These are phyloP conservation scores for Zygoascus sp. DNA, from an alignment of 1,139 yeast genomes.

Conservation along the genomic window DNA sequence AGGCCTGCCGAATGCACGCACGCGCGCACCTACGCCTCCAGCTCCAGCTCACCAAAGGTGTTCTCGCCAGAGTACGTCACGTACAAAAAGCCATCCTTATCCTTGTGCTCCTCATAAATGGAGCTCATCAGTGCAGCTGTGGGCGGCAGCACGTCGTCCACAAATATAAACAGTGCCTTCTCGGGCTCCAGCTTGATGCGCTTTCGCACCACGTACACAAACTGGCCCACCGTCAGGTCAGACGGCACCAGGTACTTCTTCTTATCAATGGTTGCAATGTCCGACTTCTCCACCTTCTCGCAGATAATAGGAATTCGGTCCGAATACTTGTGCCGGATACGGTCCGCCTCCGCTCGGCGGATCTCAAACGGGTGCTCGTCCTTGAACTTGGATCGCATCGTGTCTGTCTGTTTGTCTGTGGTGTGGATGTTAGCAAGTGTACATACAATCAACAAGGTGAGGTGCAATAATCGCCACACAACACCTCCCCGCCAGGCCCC, in stretches of 20 bases:
- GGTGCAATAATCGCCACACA: slow-evolving; percentile 2
- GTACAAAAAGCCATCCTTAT: slow-evolving; percentile 93
- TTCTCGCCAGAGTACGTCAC: slow-evolving; percentile 64
- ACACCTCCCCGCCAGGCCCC: background rate
- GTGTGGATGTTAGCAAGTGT: background rate
- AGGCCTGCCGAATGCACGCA: too few relatives aligned
- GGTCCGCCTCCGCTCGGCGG: slow-evolving; percentile 91
- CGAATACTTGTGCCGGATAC: slow-evolving; percentile 82
- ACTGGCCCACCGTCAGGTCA: slow-evolving; percentile 95
- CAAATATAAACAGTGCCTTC: slow-evolving; percentile 95
- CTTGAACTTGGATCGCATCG: slow-evolving; percentile 83
- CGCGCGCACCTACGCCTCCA: too few relatives aligned
- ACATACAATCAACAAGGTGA: background rate
- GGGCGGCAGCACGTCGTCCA: slow-evolving; percentile 94
- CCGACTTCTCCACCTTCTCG: slow-evolving; percentile 95
- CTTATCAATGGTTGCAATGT: slow-evolving; percentile 93
- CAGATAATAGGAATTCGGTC: slow-evolving; percentile 95
- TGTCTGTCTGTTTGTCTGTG: background rate
- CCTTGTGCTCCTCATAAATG: slow-evolving; percentile 93
- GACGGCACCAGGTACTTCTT: slow-evolving; percentile 95
- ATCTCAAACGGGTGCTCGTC: slow-evolving; percentile 90
- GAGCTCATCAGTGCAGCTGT: slow-evolving; percentile 96
- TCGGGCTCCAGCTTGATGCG: slow-evolving; percentile 94
- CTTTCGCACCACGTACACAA: slow-evolving; percentile 94
- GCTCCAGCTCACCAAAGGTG: slow-evolving; percentile 36